These are phyloP conservation scores for Tetratostichococcus sp. DNA, from an alignment of 139 green algal genomes.

Conservation along the genomic window DNA sequence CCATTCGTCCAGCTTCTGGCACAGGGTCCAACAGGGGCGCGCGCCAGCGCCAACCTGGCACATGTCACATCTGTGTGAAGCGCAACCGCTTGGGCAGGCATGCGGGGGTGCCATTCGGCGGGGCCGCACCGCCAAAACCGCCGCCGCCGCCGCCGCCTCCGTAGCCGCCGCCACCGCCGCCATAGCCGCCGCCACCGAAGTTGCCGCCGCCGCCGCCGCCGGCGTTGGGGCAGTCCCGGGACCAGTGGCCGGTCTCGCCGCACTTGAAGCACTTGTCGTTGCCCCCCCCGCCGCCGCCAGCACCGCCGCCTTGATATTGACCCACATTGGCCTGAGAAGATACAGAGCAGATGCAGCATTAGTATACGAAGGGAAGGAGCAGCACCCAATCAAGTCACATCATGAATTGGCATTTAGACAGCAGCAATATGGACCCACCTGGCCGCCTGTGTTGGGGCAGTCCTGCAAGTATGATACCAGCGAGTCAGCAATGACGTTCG, in stretches of 20 bases:
- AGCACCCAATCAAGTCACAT: no score
- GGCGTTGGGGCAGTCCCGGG: neutral
- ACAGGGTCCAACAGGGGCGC: no score
- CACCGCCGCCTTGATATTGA: constrained; percentile 8
- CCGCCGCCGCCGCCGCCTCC: no score
- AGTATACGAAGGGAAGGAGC: no score
- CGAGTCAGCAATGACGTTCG: no score
- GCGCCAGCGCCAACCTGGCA: no score
- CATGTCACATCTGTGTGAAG: no score
- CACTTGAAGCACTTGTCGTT: constrained; percentile 12
- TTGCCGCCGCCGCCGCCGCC: constrained; percentile 2
- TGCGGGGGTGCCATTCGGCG: no score
- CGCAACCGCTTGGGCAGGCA: no score
- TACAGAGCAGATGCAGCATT: neutral
- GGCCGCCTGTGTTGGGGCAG: neutral
- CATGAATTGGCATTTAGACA: no score
- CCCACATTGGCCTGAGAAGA: neutral
- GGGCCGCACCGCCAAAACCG: no score
- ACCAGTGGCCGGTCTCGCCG: constrained; percentile 9
- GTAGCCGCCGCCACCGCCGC: neutral
- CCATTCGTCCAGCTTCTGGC: no score
- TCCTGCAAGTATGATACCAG: neutral
- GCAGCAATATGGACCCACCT: neutral
- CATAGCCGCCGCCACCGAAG: neutral
- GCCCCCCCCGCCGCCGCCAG: neutral